Base-by-base conservation (phyloP, 306 rosid species). In the Psophocarpus tetragonolobus region DNA sequence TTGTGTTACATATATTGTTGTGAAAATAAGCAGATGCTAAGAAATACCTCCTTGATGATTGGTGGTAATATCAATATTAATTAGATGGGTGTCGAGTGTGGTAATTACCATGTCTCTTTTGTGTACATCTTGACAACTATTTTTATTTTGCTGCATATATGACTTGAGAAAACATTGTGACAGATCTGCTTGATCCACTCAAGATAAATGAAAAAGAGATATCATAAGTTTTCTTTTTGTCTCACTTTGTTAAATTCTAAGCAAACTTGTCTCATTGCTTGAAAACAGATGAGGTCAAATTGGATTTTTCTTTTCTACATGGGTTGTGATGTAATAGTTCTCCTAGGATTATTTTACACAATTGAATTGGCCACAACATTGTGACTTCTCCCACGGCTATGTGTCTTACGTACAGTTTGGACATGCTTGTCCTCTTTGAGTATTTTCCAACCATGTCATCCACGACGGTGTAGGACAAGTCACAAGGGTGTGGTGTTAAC, bases 131-230 rank as follows among this genome's bases (percentile, higher is more conserved):
- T 93, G 80, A 88, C 85, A 54, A 70, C 24, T 75, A n/a, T n/a
- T 87, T 82, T 77, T 89, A 80, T 79, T 68, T 89, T 81, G 53
- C 88, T 83, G 76, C n/a, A n/a, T 85, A 78, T 85, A 92, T 97
- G 97, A 83, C 86, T 91, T 90, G 87, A 91, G 78, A 90, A 83
- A 86, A 87, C 94, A 27, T 94, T 90, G 90, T 94, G 96, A 94
- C 92, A 87, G 60, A 83, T 86, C 75, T 24, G 85, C 91, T 66
- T 82, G 84, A 80, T 82, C 83, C 83, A 60, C 74, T 83, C 88
- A 83, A 80, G 88, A 69, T 80, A 61, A 73, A 62, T 54, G 65
- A 56, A 20, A 78, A 63, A 51, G 65, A 35, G 79, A 58, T 64
- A 53, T 78, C 80, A 27, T 82, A 80, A 78, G 73, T 68, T 84